Evolutionary conservation across 257 asterid species (phyloP).

Genomic region (Petunia axillaris): DNA sequence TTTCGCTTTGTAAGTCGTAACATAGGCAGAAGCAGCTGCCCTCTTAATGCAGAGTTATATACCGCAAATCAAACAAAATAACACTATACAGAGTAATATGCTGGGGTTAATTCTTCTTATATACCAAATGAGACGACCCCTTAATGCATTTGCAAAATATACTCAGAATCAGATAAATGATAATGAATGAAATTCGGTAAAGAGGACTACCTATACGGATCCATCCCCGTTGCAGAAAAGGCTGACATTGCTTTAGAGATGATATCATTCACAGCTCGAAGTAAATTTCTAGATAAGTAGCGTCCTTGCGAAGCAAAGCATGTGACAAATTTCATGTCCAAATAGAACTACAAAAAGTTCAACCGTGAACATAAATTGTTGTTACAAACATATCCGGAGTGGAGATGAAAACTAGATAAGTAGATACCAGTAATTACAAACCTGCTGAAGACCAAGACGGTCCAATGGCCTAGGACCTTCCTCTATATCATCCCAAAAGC

Average conservation of each 20-base stretch:
- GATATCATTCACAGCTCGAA: slow-evolving; percentile 81
- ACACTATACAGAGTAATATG: not conserved
- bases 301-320: slow-evolving; percentile 97
- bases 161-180: slow-evolving; percentile 17
- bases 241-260: slow-evolving; percentile 79
- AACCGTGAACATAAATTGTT: slow-evolving; percentile 9
- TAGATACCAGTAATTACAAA: slow-evolving; percentile 35
- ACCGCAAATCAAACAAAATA: not conserved
- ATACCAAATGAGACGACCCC: slow-evolving; percentile 2
- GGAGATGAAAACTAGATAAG: slow-evolving; percentile 19
- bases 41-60: not conserved
- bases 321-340: slow-evolving; percentile 97
- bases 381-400: slow-evolving; percentile 19
- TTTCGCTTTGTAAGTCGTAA: not conserved
- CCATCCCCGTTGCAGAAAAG: slow-evolving; percentile 87
- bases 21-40: slow-evolving; percentile 3
- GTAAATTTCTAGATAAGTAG: slow-evolving; percentile 89
- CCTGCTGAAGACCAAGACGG: slow-evolving; percentile 94
- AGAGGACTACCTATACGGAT: slow-evolving; percentile 74
- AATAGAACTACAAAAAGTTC: slow-evolving; percentile 72
- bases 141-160: not conserved
- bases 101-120: slow-evolving; percentile 4
- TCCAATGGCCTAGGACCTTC: slow-evolving; percentile 94
- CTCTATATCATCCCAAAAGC: slow-evolving; percentile 94
- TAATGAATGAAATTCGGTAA: slow-evolving; percentile 5